Evolutionary conservation across 2,329 filamentous ascomycete genomes (phyloP), one percentile per base, ranked within the genome.

Genomic region (Diplocarpon rosae): DNA sequence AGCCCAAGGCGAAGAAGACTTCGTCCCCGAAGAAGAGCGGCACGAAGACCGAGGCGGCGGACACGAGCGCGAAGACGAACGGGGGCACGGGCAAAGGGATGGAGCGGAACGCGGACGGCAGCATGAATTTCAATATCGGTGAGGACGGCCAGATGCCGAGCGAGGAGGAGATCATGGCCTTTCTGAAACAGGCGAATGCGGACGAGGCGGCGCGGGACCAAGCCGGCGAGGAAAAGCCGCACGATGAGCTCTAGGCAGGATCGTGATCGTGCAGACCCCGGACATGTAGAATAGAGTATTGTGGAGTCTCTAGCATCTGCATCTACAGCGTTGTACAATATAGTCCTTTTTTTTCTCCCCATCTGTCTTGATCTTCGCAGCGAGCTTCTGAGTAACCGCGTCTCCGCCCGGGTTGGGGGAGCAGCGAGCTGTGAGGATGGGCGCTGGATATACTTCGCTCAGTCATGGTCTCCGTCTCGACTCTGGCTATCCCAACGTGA

Each of bases 121-220:
- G 56, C 43, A 61, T 60, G 43, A 54, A 66, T 33, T 56, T 57
- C 28, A 61, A 63, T 47, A 53, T 66, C 16, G 65, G 62, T 15
- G 58, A 66, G 52, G 61, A 69, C 48, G 66, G 65, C 28, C 61
- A 70, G 54, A 61, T 65, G 60, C 69, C 65, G 16, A 66, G 62
- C 30, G 62, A 66, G 33, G 69, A 71, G 53, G 64, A 72, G 55
- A 69, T 80, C 54, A 69, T 69, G 57, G 60, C 10, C 44, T 38
- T 27, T 38, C 32, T 29, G 45, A 48, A 16, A 44, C 33, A 15
- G 47, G 39, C 32, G 41, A 28, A 42, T 20, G 39, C n/a, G n/a
- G n/a, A n/a, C n/a, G n/a, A n/a, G n/a, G n/a, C 48, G 7, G 15
- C 15, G 6, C 37, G 41, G 5, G 30, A 31, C 16, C 15, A 13